Evolutionary conservation across 306 rosid genomes (phyloP), one percentile per base, ranked within the genome.

Genomic region (Ochetophila trinervis): DNA sequence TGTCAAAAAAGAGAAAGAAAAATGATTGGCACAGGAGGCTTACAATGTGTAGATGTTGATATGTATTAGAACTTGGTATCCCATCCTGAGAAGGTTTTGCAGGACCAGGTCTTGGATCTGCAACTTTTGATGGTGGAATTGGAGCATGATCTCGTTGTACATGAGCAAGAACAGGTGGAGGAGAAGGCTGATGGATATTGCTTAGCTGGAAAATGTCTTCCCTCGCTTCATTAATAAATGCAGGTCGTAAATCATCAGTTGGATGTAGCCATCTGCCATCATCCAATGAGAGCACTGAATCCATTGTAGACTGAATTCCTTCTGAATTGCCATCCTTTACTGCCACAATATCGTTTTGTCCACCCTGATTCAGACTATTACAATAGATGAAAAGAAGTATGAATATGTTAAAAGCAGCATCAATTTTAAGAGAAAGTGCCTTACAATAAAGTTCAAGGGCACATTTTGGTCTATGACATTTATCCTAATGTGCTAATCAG

Each of bases 51-150:
- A 94, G 72, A 80, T 85, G 95, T 75, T 88, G 96, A 76, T 72
- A 94, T 65, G 81, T 67, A 66, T 78, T 63, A 68, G 96, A 52
- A 71, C 81, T 79, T 59, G 47, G 67, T 62, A 65, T 76, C 66
- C 83, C 92, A 74, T 86, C 87, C 61, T 53, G 77, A 60, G 87
- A 84, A 63, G 88, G 78, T 55, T 70, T 86, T 65, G 92, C 84
- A 17, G 84, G 86, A 63, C 97, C 99, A 64, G 99, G 99, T 70
- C 96, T 90, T 68, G 99, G 99, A 79, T 94, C 99, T 57, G 97
- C 99, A 79, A 94, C 97, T 83, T 82, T 86, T 67, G 99, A 86
- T 68, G 88, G 95, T 74, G 89, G 97, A 78, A 90, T 86, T 20
- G 82, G 77, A 30, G 84, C 30, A 65, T 10, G 37, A n/a, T 79